A percentile compares a stretch with the other conserved stretches of the same genome.
These are phyloP conservation scores for Arabidopsis hybrid DNA, from an alignment of 441 rosid species.

Conservation along the genomic window DNA sequence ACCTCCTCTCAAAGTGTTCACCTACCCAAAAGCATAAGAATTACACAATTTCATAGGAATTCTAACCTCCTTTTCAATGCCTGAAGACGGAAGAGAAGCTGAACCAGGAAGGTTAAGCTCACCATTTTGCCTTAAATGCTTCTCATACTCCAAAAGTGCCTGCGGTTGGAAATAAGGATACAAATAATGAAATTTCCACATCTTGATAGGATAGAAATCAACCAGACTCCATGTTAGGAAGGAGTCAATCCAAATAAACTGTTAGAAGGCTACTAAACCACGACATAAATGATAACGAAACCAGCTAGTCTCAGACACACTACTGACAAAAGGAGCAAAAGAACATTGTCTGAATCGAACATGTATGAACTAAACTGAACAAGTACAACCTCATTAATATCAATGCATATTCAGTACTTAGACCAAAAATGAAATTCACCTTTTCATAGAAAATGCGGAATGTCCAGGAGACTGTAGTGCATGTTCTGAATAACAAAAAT, in stretches of 20 bases:
- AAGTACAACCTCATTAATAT: constrained; percentile 6
- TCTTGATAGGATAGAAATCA: constrained; percentile 9
- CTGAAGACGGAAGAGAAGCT: constrained; percentile 57
- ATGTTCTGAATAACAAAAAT: constrained; percentile 67
- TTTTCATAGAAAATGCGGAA: constrained; percentile 96
- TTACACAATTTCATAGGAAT: neutral
- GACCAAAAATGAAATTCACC: constrained; percentile 52
- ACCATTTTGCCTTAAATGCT: constrained; percentile 67
- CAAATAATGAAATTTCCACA: constrained; percentile 10
- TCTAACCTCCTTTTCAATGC: constrained; percentile 77
- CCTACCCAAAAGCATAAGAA: constrained; percentile 3
- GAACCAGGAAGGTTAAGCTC: constrained; percentile 78
- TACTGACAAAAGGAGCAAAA: constrained; percentile 10
- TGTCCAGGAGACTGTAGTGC: constrained; percentile 98
- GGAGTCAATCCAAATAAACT: constrained; percentile 1
- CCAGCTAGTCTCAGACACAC: constrained; percentile 12
- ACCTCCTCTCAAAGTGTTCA: constrained; percentile 21
- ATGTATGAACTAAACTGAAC: constrained; percentile 1
- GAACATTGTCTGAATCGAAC: constrained; percentile 2
- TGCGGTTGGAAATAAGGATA: constrained; percentile 46
- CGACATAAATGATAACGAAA: neutral
- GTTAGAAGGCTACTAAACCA: constrained; percentile 12
- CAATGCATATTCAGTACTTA: constrained; percentile 4
- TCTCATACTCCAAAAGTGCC: constrained; percentile 94
- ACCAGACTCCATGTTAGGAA: constrained; percentile 11